Evolutionary conservation across 768 basidiomycete species (phyloP).

Genomic region (Trametes villosa): DNA sequence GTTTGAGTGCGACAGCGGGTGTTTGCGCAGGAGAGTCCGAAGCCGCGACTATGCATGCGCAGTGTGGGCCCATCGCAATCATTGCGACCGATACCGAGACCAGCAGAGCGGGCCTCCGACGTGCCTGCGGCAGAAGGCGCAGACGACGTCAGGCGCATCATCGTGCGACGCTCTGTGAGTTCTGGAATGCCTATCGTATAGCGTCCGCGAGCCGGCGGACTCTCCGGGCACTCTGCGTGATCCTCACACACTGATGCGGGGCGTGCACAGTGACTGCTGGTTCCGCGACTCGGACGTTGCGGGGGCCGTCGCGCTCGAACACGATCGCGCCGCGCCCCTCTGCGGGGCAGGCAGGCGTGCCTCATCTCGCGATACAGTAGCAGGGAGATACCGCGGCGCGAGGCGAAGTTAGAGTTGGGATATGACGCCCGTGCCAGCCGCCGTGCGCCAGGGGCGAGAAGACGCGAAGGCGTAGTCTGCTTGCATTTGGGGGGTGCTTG

Average conservation of each 20-base stretch:
- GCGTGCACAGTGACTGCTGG: no score
- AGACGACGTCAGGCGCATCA: neutral
- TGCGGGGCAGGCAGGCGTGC: neutral
- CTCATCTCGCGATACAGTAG: neutral
- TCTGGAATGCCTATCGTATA: neutral
- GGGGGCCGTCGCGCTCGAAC: neutral
- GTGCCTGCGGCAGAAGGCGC: neutral
- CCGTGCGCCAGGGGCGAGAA: neutral
- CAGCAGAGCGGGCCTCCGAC: neutral
- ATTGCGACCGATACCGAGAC: no score
- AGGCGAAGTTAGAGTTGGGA: neutral
- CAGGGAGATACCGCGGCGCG: neutral
- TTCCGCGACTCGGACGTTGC: no score
- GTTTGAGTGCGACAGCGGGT: neutral
- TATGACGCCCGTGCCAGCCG: no score
- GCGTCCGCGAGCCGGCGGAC: neutral
- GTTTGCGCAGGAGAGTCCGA: neutral
- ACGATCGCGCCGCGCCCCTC: neutral
- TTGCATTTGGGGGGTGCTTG: no score
- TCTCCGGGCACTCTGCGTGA: no score
- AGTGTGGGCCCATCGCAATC: no score
- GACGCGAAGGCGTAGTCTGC: neutral
- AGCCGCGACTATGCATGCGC: no score
- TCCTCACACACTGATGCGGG: no score
- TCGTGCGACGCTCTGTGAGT: neutral